Evolutionary conservation across 768 basidiomycete genomes (phyloP), one percentile per base, ranked within the genome.

Genomic region (Mrakia gelida): DNA sequence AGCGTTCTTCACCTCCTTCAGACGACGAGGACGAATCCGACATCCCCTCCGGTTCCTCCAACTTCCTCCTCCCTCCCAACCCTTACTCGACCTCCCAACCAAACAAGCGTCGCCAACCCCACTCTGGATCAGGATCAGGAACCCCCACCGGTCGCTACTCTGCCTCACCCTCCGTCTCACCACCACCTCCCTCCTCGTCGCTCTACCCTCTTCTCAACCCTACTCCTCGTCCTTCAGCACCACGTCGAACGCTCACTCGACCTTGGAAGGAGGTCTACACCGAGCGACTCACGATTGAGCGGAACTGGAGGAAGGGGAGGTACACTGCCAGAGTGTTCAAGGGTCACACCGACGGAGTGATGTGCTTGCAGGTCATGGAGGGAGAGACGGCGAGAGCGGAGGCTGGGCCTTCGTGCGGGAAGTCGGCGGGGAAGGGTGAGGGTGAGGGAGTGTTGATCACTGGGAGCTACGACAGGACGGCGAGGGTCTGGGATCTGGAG

Each of bases 261-360:
- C 97, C 96, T 0, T 99, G 97, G 97, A 99, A 99, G 84, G 91
- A 92, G 80, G 96, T 99, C 28, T 99, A 98, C 85, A 93, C 92
- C 83, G 97, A 99, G 84, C 91, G 97, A n/a, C 90, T 98, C 84
- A 90, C 91, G 28, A 89, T 99, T 63, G 97, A 98, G 85, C 90
- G 95, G 70, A 99, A 99, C 84, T 99, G 97, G 97, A 89, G 96
- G 28, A 91, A 93, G 65, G 96, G 96, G 15, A 90, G 93, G 45
- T 96, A 91, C 84, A 91, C 88, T 8, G 91, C 92, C 54, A 91
- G 91, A 68, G 92, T 91, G 0, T 87, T 98, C 75, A 91, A 92
- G 81, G 97, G 97, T 9, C 97, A 99, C 85, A 91, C 93, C 10
- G 93, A 98, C 82, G 93, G 95, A 79, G 90, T 99, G 82, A 95